Conservation (phyloP, 805 yeast genomes). For the Sugiyamaella marilandica region DNA sequence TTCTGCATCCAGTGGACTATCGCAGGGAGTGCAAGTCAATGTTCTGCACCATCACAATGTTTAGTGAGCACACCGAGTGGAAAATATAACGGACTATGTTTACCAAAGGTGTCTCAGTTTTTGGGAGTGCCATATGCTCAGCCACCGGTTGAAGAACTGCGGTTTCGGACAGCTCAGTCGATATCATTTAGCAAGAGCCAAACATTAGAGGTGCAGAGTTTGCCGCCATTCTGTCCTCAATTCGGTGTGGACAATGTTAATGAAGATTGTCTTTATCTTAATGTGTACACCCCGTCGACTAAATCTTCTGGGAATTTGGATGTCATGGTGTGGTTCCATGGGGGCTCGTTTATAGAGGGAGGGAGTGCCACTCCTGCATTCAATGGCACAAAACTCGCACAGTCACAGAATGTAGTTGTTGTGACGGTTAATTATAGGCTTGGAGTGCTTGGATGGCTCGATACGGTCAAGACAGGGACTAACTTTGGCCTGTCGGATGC, state of each 20-base stretch:
- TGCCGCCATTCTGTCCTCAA: slow-evolving; percentile 29
- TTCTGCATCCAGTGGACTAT: no score
- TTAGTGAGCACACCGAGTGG: slow-evolving; percentile 32
- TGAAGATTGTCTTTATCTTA: slow-evolving; percentile 33
- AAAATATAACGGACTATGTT: not conserved
- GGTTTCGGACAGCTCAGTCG: slow-evolving; percentile 27
- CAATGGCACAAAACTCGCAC: slow-evolving; percentile 19
- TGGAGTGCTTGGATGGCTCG: slow-evolving; percentile 35
- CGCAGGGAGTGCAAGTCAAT: not conserved
- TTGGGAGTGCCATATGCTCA: slow-evolving; percentile 30
- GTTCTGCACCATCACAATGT: slow-evolving; percentile 25
- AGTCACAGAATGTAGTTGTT: slow-evolving; percentile 23
- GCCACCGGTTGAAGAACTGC: slow-evolving; percentile 27
- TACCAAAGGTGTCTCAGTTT: not conserved
- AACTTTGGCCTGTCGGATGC: slow-evolving; percentile 38
- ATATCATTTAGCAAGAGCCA: slow-evolving; percentile 16
- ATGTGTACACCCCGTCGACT: slow-evolving; percentile 27
- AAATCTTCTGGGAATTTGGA: not conserved
- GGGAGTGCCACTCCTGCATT: slow-evolving; percentile 29
- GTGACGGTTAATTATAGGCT: slow-evolving; percentile 35
- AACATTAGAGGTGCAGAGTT: slow-evolving; percentile 19
- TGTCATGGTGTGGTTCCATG: slow-evolving; percentile 35
- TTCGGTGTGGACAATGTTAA: not conserved
- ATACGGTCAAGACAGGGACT: slow-evolving; percentile 24
- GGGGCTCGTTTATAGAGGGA: slow-evolving; percentile 35